Percentiles rank a stretch among this genome's conserved stretches.
These are phyloP conservation scores for Cryptosporidium ryanae DNA, from an alignment of 169 alveolate species.

Conservation along the genomic window DNA sequence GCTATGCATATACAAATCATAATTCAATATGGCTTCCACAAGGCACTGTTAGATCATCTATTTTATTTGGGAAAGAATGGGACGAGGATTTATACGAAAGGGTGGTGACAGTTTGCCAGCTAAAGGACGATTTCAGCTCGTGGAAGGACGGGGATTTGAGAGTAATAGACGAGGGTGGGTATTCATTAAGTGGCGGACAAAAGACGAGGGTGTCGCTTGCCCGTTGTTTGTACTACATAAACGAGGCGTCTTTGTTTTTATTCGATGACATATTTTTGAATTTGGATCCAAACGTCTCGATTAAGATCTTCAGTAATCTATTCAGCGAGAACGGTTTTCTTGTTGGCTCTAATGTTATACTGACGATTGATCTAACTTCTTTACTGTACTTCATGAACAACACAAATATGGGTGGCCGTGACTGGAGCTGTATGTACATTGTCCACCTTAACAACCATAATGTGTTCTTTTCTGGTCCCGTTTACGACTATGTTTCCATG, in stretches of 20 bases:
- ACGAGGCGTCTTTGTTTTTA: constrained; percentile 37
- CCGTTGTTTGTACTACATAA: constrained; percentile 85
- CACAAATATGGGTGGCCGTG: neutral
- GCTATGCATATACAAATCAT: constrained; percentile 76
- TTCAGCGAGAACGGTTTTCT: constrained; percentile 46
- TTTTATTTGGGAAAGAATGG: constrained; percentile 82
- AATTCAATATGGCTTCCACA: constrained; percentile 82
- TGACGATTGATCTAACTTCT: constrained; percentile 49
- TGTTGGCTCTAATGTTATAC: constrained; percentile 20
- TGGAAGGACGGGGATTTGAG: constrained; percentile 83
- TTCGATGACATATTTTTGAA: constrained; percentile 67
- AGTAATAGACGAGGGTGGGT: constrained; percentile 87
- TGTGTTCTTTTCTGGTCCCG: constrained; percentile 48
- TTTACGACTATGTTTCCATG: constrained; percentile 1
- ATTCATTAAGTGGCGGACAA: constrained; percentile 92
- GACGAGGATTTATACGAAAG: constrained; percentile 78
- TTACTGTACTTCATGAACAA: constrained; percentile 21
- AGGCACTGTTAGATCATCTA: constrained; percentile 85
- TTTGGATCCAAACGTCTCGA: constrained; percentile 57
- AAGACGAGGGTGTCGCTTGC: constrained; percentile 92
- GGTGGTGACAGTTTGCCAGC: constrained; percentile 78
- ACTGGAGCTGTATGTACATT: constrained; percentile 10
- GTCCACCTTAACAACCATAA: constrained; percentile 42
- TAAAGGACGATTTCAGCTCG: constrained; percentile 78
- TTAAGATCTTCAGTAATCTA: constrained; percentile 22